phyloP scores from a whole-genome alignment of 306 rosid genomes.

The Adenanthera pavonina region DNA sequence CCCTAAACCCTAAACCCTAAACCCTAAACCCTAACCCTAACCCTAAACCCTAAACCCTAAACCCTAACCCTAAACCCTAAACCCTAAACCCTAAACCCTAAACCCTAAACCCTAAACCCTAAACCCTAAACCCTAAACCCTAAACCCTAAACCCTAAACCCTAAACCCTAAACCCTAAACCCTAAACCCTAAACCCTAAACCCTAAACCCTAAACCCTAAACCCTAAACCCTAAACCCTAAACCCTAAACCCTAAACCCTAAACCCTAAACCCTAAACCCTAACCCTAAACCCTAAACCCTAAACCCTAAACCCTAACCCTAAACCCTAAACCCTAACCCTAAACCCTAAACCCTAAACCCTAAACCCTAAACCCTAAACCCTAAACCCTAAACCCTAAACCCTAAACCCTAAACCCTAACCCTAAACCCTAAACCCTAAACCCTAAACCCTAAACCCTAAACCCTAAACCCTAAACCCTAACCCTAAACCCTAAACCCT shows the following conservation, averaged over 20 bases:
- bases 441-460: not conserved
- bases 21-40: not conserved
- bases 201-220: not conserved
- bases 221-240: not conserved
- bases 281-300: no score
- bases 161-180: not conserved
- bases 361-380: conserved; percentile 11
- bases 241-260: no score
- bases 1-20: conserved; percentile 13
- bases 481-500: no score
- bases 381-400: conserved; percentile 13
- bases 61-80: not conserved
- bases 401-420: conserved; percentile 14
- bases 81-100: not conserved
- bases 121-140: conserved; percentile 9
- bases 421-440: conserved; percentile 5
- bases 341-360: no score
- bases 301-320: no score
- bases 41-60: conserved; percentile 18
- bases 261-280: no score
- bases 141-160: conserved; percentile 16
- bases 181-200: no score
- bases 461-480: no score
- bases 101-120: not conserved
- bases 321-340: no score